A percentile compares a stretch with the other conserved stretches of the same genome.
Evolutionary conservation across 2,329 filamentous ascomycete genomes (phyloP).

Genomic region (Colletotrichum sp.): DNA sequence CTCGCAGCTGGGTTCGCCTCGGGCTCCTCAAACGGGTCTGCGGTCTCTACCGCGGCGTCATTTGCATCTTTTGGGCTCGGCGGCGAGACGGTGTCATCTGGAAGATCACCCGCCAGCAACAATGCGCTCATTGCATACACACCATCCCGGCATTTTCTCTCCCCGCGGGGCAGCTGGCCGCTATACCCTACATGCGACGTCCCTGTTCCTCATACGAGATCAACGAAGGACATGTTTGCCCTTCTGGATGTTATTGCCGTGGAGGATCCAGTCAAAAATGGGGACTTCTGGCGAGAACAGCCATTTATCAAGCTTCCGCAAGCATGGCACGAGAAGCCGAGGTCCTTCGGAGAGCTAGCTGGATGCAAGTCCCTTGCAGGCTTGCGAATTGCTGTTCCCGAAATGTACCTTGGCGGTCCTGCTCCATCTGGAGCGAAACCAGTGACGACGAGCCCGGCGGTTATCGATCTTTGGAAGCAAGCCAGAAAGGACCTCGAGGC

Average conservation of each 20-base stretch:
- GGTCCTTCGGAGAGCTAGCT: not conserved
- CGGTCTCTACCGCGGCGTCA: conserved; percentile 49
- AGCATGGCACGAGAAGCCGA: not conserved
- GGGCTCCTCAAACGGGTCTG: conserved; percentile 59
- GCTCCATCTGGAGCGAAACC: not conserved
- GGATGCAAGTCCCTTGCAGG: not conserved
- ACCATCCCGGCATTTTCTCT: conserved; percentile 43
- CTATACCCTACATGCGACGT: conserved; percentile 36
- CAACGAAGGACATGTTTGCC: conserved; percentile 39
- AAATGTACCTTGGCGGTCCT: not conserved
- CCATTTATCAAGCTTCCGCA: not conserved
- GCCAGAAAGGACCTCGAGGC: not conserved
- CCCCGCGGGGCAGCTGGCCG: conserved; percentile 28
- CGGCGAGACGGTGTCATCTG: not conserved
- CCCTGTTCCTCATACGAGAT: conserved; percentile 53
- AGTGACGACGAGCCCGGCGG: not conserved
- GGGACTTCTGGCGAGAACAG: not conserved
- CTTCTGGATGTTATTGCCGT: not conserved
- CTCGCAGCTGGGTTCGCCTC: conserved; percentile 57
- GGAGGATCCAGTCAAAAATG: not conserved
- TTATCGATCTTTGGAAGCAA: not conserved
- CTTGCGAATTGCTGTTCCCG: not conserved
- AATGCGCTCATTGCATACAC: not conserved
- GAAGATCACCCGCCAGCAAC: not conserved
- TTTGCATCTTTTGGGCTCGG: conserved; percentile 30